Evolutionary conservation across 768 basidiomycete species (phyloP).

Genomic region (Boletus rubropictus): DNA sequence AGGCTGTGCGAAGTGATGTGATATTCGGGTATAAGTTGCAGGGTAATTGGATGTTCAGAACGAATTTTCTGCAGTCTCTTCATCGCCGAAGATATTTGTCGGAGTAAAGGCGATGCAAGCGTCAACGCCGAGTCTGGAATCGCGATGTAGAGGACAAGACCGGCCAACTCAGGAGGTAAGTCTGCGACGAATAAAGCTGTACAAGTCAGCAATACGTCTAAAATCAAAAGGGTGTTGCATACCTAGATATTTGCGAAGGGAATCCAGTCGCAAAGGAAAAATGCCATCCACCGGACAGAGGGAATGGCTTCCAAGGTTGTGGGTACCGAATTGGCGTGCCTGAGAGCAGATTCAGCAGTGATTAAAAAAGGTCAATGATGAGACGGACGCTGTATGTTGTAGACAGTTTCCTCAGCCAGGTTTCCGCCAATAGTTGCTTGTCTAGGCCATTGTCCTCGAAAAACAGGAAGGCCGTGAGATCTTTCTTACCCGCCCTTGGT

Average conservation of each 20-base stretch:
- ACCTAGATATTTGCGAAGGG: conserved; percentile 66
- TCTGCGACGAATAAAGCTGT: conserved; percentile 47
- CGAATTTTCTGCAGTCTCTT: conserved; percentile 50
- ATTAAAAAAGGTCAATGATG: neutral
- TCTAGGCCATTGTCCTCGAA: conserved; percentile 56
- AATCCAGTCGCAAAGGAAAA: conserved; percentile 59
- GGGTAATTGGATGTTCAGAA: conserved; percentile 46
- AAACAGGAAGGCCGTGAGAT: conserved; percentile 62
- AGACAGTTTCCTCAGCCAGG: conserved; percentile 55
- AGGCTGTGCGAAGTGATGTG: conserved; percentile 38
- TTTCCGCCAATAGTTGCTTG: conserved; percentile 42
- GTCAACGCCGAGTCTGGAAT: conserved; percentile 57
- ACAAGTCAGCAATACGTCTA: neutral
- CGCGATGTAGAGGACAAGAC: conserved; percentile 64
- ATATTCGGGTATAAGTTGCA: conserved; percentile 72
- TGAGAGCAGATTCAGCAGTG: conserved; percentile 25
- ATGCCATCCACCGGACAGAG: conserved; percentile 50
- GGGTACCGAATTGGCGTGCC: conserved; percentile 57
- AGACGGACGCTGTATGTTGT: conserved; percentile 53
- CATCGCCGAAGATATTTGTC: conserved; percentile 60
- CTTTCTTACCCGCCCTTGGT: conserved; percentile 66
- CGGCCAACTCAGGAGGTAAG: conserved; percentile 34
- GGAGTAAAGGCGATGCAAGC: conserved; percentile 59
- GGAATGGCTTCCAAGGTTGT: conserved; percentile 47
- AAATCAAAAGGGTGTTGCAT: conserved; percentile 12